Evolutionary conservation across 495 filamentous ascomycete genomes (phyloP), one percentile per base, ranked within the genome.

Genomic region (Darksidea phi): DNA sequence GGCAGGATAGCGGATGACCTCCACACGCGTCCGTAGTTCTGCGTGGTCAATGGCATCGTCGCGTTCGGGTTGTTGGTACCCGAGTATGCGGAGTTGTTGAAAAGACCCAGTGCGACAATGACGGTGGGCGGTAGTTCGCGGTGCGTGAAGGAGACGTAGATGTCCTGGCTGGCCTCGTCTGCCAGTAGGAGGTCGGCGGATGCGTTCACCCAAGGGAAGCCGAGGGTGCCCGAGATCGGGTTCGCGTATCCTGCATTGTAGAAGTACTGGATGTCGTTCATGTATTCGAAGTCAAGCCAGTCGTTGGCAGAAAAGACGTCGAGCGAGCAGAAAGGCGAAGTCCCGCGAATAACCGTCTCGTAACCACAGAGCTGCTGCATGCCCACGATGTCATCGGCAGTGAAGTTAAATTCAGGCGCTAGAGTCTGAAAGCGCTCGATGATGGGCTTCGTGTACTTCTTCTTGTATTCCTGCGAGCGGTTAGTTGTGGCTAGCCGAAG

Each of bases 351-450:
- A 4, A 79, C 76, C 1, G 76, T 77, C 61, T 80, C 78, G 49
- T 80, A 80, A 1, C 78, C 78, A 48, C 78, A 80, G 18, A 79
- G 63, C 59, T 78, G 71, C 67, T 77, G 77, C 74, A 80, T 79
- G 56, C 73, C 79, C 49, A 77, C 77, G 13, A 80, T 74, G 50
- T 80, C 77, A 24, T 74, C 67, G 15, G 72, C 64, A 15, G 74
- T 78, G 62, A 79, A 79, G 65, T 79, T 76, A 71, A 79, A 80
- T 0, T 52, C 63, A 24, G 76, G 77, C 6, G 70, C 76, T 12
- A 71, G 45, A 17, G 72, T 65, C 42, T 77, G 74, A 46, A 81
- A 69, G 18, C 78, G 71, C 1, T 71, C 72, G 6, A 70, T 67
- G 46, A 78, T 77, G n/a, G 76, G 78, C 24, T 66, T 68, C 1